Base-by-base conservation (phyloP, 352 stramenopile species). In the Phytophthora boehmeriae region DNA sequence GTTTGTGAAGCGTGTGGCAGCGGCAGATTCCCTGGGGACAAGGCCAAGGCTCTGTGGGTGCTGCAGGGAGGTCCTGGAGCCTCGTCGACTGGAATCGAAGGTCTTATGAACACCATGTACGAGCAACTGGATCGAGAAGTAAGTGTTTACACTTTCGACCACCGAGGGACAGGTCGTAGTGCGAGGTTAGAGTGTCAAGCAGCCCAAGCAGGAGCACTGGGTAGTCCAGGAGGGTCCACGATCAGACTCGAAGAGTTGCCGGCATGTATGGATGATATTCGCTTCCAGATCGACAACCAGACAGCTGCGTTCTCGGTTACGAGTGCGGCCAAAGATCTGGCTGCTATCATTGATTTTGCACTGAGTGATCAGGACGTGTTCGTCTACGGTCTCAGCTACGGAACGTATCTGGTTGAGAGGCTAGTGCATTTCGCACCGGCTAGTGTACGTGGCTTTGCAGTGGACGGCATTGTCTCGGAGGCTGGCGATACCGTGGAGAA, bases 371-470 rank as follows among this genome's bases (percentile, higher is more conserved):
- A 83, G 41, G 74, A 92, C 55, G 78, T 87, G 25, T 86, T 56
- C 51, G 73, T 92, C n/a, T 92, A 92, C 54, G 83, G 83, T 1
- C 73, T 92, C 11, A 92, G 83, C 63, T 92, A 92, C 62, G 83
- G 83, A 66, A 90, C 83, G 36, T 90, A 90, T 61, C 59, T 89
- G 14, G 75, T 86, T 5, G 79, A 89, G 66, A 75, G 79, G 20
- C 67, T 89, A 22, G 75, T 89, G 47, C 79, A 89, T 49, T 73
- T 89, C 23, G 60, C 75, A 1, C 75, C 79, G 4, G n/a, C 60
- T 4, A 68, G 63, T 28, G 63, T 89, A 25, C 76, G 69, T 20
- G 80, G 75, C 1, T 90, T 86, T 39, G 63, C 75, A 1, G 61
- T 92, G 19, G 83, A 92, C 56, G 83, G 83, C 20, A 86, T 89